phyloP scores from a whole-genome alignment of 371 early-diverging fungal genomes.

The Syncephalastrum contaminatum region DNA sequence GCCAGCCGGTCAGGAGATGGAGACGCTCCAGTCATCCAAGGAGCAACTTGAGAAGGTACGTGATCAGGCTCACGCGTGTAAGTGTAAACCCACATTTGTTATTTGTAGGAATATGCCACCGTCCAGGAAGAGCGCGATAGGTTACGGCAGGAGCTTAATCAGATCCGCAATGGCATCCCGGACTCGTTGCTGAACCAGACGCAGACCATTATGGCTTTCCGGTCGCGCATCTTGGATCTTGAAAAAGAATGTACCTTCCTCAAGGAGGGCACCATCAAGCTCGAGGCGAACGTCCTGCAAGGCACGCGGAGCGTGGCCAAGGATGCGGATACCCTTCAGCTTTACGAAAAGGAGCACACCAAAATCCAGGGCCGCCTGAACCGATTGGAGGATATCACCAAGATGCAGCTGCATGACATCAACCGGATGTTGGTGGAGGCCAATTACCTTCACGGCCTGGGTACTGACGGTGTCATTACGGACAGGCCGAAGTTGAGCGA shows the following conservation, averaged over 20 bases:
- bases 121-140: constrained; percentile 60
- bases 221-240: constrained; percentile 46
- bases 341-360: constrained; percentile 53
- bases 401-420: constrained; percentile 63
- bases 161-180: constrained; percentile 56
- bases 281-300: constrained; percentile 34
- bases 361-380: constrained; percentile 64
- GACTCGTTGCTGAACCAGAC: constrained; percentile 46
- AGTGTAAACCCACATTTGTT: neutral
- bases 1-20: constrained; percentile 26
- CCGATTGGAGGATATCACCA: constrained; percentile 61
- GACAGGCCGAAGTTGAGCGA: constrained; percentile 41
- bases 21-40: constrained; percentile 59
- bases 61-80: neutral
- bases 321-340: constrained; percentile 22
- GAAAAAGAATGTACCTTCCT: constrained; percentile 43
- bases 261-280: constrained; percentile 28
- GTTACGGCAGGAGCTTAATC: constrained; percentile 65
- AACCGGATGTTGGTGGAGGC: constrained; percentile 70
- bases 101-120: constrained; percentile 53
- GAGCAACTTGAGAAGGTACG: constrained; percentile 62
- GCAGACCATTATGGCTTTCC: constrained; percentile 49
- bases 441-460: constrained; percentile 48
- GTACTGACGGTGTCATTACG: constrained; percentile 24
- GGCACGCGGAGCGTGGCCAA: constrained; percentile 41